Conservation (phyloP, 805 yeast genomes). For the Pichia deserticola region DNA sequence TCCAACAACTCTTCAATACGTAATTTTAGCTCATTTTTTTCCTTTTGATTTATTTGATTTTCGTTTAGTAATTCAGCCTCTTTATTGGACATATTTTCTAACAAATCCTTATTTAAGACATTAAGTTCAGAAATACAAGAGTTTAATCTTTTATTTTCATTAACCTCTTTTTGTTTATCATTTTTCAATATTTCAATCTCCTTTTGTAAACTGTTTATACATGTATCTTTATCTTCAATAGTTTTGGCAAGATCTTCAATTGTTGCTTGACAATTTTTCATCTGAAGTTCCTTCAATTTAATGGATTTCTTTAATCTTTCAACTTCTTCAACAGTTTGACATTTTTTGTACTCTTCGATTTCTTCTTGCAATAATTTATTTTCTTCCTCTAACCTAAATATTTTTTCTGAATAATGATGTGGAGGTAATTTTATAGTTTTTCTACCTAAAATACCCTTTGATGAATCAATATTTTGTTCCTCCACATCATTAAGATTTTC, state of each 20-base stretch:
- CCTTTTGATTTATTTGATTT: constrained; percentile 39
- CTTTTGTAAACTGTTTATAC: constrained; percentile 5
- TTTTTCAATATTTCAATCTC: constrained; percentile 9
- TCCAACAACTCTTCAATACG: constrained; percentile 40
- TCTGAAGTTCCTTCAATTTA: constrained; percentile 49
- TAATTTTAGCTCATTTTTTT: constrained; percentile 39
- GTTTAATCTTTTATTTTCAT: constrained; percentile 14
- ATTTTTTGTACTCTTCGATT: constrained; percentile 15
- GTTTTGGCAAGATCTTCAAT: constrained; percentile 21
- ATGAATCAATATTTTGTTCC: constrained; percentile 8
- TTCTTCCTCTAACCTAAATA: constrained; percentile 17
- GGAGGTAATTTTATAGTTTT: constrained; percentile 23
- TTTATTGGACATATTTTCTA: constrained; percentile 60
- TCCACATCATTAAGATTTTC: not conserved
- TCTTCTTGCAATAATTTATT: constrained; percentile 12
- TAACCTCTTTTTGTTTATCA: constrained; percentile 18
- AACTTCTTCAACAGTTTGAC: constrained; percentile 59
- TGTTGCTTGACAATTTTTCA: constrained; percentile 41
- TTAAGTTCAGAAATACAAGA: constrained; percentile 11
- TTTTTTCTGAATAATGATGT: constrained; percentile 21
- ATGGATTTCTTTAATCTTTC: constrained; percentile 57
- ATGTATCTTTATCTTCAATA: constrained; percentile 1
- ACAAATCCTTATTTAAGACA: constrained; percentile 50
- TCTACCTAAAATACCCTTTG: constrained; percentile 15
- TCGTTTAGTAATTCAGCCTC: constrained; percentile 54